These are phyloP conservation scores for Dendrobium huoshanense DNA, from an alignment of 106 monocot genomes.

Conservation along the genomic window DNA sequence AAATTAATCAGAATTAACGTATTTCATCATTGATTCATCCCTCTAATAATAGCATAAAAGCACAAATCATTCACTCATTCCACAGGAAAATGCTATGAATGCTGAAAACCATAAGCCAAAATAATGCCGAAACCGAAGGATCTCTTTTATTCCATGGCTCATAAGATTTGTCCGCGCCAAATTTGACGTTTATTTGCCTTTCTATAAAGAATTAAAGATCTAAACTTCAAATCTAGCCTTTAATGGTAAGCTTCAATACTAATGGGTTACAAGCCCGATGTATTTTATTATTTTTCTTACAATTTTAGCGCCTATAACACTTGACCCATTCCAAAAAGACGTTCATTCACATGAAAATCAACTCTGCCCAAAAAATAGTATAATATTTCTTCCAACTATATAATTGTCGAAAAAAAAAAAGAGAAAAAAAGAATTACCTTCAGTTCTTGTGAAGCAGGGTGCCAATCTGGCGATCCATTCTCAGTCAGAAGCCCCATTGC, in stretches of 20 bases:
- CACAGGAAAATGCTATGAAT: too few species aligned
- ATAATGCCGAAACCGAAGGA: background rate
- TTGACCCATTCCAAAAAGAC: background rate
- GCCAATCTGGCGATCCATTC: conserved; percentile 80
- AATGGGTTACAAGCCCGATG: too few species aligned
- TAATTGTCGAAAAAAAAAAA: background rate
- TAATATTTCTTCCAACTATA: background rate
- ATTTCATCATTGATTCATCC: too few species aligned
- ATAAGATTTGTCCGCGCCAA: background rate
- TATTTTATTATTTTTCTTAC: too few species aligned
- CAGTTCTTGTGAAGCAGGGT: conserved; percentile 67
- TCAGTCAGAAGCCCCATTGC: conserved; percentile 88
- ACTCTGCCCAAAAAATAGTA: background rate
- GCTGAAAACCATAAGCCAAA: too few species aligned
- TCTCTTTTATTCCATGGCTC: background rate
- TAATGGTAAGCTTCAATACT: too few species aligned
- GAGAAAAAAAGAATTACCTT: conserved; percentile 35
- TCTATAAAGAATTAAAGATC: too few species aligned
- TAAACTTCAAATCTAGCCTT: too few species aligned
- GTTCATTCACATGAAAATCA: background rate
- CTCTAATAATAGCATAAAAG: too few species aligned
- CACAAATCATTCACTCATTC: too few species aligned
- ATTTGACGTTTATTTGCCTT: too few species aligned
- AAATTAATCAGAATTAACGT: too few species aligned
- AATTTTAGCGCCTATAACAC: background rate